These are phyloP conservation scores for Backusella westeae DNA, from an alignment of 192 early-diverging fungal species.

Conservation along the genomic window DNA sequence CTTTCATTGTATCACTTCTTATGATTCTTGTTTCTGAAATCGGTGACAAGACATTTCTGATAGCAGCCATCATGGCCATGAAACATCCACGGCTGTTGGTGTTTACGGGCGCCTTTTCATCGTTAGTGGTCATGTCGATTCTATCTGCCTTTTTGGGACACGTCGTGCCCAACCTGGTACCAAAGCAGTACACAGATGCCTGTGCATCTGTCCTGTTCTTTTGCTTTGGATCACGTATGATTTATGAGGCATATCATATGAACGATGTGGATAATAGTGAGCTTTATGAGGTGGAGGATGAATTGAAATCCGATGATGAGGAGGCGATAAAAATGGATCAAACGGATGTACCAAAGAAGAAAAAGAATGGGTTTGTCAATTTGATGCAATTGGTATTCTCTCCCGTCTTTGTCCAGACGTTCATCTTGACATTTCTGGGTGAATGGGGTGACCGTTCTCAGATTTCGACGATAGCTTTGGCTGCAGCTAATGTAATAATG, in stretches of 20 bases:
- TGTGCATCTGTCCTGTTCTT: slow-evolving; percentile 85
- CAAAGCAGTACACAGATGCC: slow-evolving; percentile 82
- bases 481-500: slow-evolving; percentile 74
- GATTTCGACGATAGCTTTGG: slow-evolving; percentile 94
- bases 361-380: slow-evolving; percentile 60
- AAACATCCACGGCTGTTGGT: slow-evolving; percentile 87
- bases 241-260: slow-evolving; percentile 84
- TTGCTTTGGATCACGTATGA: slow-evolving; percentile 90
- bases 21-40: slow-evolving; percentile 98
- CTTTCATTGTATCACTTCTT: slow-evolving; percentile 63
- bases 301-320: slow-evolving; percentile 69
- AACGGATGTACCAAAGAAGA: slow-evolving; percentile 40
- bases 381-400: slow-evolving; percentile 78
- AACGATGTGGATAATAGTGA: slow-evolving; percentile 86
- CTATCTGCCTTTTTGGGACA: slow-evolving; percentile 93
- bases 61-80: slow-evolving; percentile 99
- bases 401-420: slow-evolving; percentile 93
- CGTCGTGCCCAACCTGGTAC: slow-evolving; percentile 83
- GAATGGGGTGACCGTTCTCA: slow-evolving; percentile 99
- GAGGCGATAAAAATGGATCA: slow-evolving; percentile 57
- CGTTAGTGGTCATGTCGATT: slow-evolving; percentile 92
- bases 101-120: slow-evolving; percentile 85
- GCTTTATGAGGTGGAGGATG: slow-evolving; percentile 83
- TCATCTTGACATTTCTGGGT: slow-evolving; percentile 94
- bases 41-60: slow-evolving; percentile 99